Base-by-base conservation (phyloP, 2,329 filamentous ascomycete species). In the Trichoderma sp. region DNA sequence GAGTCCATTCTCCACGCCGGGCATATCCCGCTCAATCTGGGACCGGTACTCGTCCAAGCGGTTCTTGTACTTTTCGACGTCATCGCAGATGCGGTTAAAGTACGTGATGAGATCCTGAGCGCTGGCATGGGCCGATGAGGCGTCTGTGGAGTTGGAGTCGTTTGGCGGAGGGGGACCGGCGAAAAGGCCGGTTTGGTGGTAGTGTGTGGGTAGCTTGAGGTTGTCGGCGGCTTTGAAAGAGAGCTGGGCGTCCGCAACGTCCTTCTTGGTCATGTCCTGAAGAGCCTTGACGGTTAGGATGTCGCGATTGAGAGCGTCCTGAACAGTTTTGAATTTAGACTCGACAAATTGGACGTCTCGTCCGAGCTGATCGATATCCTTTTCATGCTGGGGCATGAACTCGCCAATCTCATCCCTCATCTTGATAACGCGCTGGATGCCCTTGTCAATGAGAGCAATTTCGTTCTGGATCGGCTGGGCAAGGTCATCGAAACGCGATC, bases 401-500 rank as follows among this genome's bases (percentile, higher is more conserved):
- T 89, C 88, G 73, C 93, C 90, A 71, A 95, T 91, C 75, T 97
- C 89, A 75, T 92, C 89, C 78, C 93, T 91, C 80, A 92, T 91
- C 72, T 88, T 87, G 77, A 97, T 94, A 79, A 96, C 94, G 68
- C 88, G 87, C 76, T 93, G 89, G 76, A 99, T 95, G 74, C 91
- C 89, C 71, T 88, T 88, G 81, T 99, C 95, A 74, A 97, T 89
- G 11, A 86, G 83, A 73, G 93, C 89, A 73, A 99, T 92, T 75
- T 93, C 84, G 73, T 90, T 88, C 78, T 97, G 94, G 17, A 97
- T 85, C 34, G 93, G 90, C 75, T 95, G 92, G 73, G 93, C 90
- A 32, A 97, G 90, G 80, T 97, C 95, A 79, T 94, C 93, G 84
- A 96, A 98, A 73, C 96, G 93, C 4, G 94, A 97, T 0, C 95